Base-by-base conservation (phyloP, 805 yeast genomes). In the Allodekkera sacchari region DNA sequence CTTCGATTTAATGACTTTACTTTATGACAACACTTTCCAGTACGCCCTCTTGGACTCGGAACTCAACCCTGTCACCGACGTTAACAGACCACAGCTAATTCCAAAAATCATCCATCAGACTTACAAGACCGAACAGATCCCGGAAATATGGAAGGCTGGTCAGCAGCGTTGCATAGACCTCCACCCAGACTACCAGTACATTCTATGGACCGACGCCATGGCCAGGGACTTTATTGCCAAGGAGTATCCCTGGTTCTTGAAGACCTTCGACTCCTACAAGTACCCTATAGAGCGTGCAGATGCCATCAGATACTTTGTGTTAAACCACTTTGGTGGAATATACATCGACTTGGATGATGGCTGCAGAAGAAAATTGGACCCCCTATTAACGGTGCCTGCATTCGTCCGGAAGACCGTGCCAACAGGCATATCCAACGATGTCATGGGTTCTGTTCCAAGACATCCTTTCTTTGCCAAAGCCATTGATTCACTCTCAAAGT, bases 91-190 rank as follows among this genome's bases (percentile, higher is more conserved):
- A 7, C 68, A 67, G 37, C 52, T 80, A 23, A 84, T 87, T 28
- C 96, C 96, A 23, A 83, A 81, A 48, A 85, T 87, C 52, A 85
- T 88, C 34, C 96, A 88, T 52, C 96, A 88, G 55, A 88, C 96
- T 10, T 88, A 88, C 57, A 87, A 83, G 52, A 81, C 83, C 14
- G 67, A 62, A 10, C 69, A 77, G 14, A 72, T 87, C 11, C 96
- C 96, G 3, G 87, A 76, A 30, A 64, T 69, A 29, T 88, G 96
- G 96, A 63, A 61, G 38, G 70, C 67, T 5, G 85, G 94, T 18
- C 95, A 83, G 48, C 68, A 76, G 50, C 71, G 72, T 17, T 84
- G 95, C 51, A 66, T 74, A 25, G 82, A 81, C 38, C 59, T 79
- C 34, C 94, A 88, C 52, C 89, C 92, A 2, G 96, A 85, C 55